Evolutionary conservation across 1,284 basidiomycete species (phyloP), one percentile per base, ranked within the genome.

Genomic region (Malassezia nana): DNA sequence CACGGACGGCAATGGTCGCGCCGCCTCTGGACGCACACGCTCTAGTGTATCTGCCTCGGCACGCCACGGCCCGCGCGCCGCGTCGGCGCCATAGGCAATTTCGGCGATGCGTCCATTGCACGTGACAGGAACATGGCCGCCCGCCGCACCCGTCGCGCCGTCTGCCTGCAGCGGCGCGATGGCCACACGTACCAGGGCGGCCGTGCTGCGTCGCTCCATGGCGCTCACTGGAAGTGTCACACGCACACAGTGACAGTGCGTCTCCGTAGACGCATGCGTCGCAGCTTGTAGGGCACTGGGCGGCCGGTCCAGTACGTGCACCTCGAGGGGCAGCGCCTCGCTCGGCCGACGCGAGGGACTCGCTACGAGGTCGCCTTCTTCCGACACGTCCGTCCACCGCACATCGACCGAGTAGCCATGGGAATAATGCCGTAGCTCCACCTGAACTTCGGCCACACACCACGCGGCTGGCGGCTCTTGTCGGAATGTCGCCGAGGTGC

Each of bases 251-350:
- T 73, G 70, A 50, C 63, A 63, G 46, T 66, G 65, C 4, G 66
- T 65, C n/a, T 61, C 62, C 2, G 60, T 59, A 0, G 66, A 60
- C 44, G 66, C 63, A 2, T 68, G 63, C 18, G 70, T 72, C 3
- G 70, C 70, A 0, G 67, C 70, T 7, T 69, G 60, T n/a, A 72
- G 59, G 2, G 70, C 69, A 24, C 66, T 67, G 7, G 70, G 69
- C 9, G 69, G 70, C 38, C 70, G 50, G 31, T 73, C 70, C 47
- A 62, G 65, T 8, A 67, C 59, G 10, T 48, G 47, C 20, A 66
- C 51, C 20, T 60, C 52, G 20, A 67, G 48, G 10, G 70, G 69
- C 29, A 72, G 42, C 40, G 35, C 22, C 20, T 29, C 44, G 43
- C 22, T 40, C 24, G 51, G 50, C 29, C n/a, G 18, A 6, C 7